Conservation (phyloP, 169 alveolate species). For the Perkinsus olseni region DNA sequence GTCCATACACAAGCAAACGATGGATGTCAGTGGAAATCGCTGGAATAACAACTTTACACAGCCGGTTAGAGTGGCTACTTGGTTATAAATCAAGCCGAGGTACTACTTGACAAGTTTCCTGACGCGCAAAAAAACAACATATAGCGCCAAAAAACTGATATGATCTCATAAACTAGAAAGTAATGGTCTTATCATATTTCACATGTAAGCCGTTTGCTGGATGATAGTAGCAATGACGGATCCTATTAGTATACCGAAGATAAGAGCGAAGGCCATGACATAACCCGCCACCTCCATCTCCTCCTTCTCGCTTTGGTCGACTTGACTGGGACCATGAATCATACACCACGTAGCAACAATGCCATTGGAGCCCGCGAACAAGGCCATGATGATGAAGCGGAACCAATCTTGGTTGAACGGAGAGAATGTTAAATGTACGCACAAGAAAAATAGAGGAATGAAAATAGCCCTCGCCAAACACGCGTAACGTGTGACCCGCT, state of each 20-base stretch:
- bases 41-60: too few relatives aligned
- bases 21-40: too few relatives aligned
- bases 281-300: slow-evolving; percentile 17
- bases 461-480: not conserved
- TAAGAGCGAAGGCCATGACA: slow-evolving; percentile 13
- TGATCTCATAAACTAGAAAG: too few relatives aligned
- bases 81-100: too few relatives aligned
- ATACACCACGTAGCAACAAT: slow-evolving; percentile 13
- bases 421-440: not conserved
- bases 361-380: slow-evolving; percentile 30
- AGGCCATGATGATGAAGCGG: slow-evolving; percentile 23
- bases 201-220: not conserved
- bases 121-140: too few relatives aligned
- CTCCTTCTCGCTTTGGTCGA: not conserved
- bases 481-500: not conserved
- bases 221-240: not conserved
- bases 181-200: not conserved
- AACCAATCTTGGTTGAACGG: slow-evolving; percentile 13
- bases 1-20: too few relatives aligned
- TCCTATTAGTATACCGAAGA: slow-evolving; percentile 26
- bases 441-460: not conserved
- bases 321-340: slow-evolving; percentile 22
- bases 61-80: too few relatives aligned
- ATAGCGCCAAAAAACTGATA: not conserved
- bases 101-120: not conserved